A percentile compares a stretch with the other conserved stretches of the same genome.
These are phyloP conservation scores for Boletellus sp. DNA, from an alignment of 768 basidiomycete species.

Conservation along the genomic window DNA sequence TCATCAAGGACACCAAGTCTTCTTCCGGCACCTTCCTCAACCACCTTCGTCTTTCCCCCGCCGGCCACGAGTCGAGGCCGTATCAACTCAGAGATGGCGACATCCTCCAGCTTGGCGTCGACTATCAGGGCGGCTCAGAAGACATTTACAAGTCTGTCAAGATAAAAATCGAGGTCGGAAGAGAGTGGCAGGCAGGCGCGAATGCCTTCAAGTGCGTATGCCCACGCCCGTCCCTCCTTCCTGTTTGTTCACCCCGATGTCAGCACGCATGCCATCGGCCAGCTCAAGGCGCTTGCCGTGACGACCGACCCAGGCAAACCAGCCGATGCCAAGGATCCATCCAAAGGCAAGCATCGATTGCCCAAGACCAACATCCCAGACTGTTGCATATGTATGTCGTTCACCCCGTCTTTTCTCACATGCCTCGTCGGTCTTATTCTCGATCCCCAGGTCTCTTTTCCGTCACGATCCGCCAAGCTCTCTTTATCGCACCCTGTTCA, in stretches of 20 bases:
- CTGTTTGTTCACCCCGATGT: background rate
- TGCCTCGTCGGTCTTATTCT: conserved; percentile 4
- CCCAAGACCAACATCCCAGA: conserved; percentile 59
- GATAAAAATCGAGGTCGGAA: conserved; percentile 84
- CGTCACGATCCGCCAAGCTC: conserved; percentile 90
- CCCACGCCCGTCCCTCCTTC: background rate
- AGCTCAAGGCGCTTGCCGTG: conserved; percentile 68
- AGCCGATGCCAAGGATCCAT: conserved; percentile 5
- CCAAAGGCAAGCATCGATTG: conserved; percentile 25
- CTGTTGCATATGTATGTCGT: conserved; percentile 85
- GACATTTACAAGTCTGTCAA: conserved; percentile 97
- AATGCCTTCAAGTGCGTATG: conserved; percentile 79
- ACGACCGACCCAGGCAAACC: conserved; percentile 25
- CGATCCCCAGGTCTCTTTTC: conserved; percentile 58
- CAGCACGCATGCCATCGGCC: conserved; percentile 74
- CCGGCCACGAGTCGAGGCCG: conserved; percentile 75
- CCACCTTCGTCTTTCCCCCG: conserved; percentile 82
- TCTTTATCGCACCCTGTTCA: conserved; percentile 97
- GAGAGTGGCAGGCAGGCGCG: conserved; percentile 85
- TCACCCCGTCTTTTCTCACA: background rate
- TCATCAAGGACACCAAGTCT: conserved; percentile 85
- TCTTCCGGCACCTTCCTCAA: conserved; percentile 94
- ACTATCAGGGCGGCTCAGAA: conserved; percentile 96
- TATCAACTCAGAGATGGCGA: conserved; percentile 88
- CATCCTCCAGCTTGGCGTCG: conserved; percentile 90